Conservation (phyloP, 129 eudicot species). For the Centaurea solstitialis region DNA sequence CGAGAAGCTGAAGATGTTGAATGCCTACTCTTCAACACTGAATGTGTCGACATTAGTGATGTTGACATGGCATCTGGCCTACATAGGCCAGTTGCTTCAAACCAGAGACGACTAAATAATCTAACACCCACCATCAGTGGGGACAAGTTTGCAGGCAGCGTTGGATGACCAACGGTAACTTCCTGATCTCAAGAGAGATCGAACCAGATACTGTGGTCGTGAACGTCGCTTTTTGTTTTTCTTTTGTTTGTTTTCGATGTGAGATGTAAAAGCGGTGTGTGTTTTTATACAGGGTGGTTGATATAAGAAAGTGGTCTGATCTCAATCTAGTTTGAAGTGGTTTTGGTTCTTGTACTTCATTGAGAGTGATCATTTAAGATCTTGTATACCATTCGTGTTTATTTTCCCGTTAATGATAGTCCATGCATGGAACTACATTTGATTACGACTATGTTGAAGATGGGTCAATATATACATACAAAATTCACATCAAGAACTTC, state of each 20-base stretch:
- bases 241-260: neutral
- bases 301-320: neutral
- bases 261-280: neutral
- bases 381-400: neutral
- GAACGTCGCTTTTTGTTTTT: neutral
- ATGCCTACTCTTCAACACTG: constrained; percentile 47
- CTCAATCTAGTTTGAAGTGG: neutral
- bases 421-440: neutral
- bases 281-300: neutral
- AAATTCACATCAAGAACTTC: too few relatives aligned
- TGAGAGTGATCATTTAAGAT: neutral
- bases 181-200: neutral
- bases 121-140: neutral
- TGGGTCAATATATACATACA: too few relatives aligned
- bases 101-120: neutral
- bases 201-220: neutral
- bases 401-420: neutral
- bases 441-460: neutral
- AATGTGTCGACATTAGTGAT: constrained; percentile 53
- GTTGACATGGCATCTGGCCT: constrained; percentile 68
- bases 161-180: neutral
- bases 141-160: neutral
- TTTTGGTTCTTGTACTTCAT: neutral
- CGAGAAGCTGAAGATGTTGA: constrained; percentile 48
- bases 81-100: constrained; percentile 48